Evolutionary conservation across 2,329 filamentous ascomycete genomes (phyloP).

Genomic region (Monilinia fructicola): DNA sequence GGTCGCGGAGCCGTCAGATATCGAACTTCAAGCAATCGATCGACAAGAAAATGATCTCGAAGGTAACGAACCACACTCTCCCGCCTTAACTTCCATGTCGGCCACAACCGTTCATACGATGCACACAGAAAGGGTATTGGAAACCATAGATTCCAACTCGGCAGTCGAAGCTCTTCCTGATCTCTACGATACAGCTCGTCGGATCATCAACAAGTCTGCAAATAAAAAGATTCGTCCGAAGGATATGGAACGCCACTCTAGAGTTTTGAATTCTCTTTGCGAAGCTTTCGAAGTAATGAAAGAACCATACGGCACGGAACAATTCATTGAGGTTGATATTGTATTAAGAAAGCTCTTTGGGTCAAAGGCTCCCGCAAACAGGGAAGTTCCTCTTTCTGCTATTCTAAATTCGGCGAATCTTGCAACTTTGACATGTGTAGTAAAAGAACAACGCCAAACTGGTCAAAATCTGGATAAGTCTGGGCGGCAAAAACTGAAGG

Average conservation of each 20-base stretch:
- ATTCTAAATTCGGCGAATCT: slow-evolving; percentile 48
- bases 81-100: slow-evolving; percentile 29
- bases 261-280: slow-evolving; percentile 33
- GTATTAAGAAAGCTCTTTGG: slow-evolving; percentile 40
- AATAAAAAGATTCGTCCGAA: slow-evolving; percentile 32
- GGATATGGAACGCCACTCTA: slow-evolving; percentile 36
- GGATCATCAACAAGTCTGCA: slow-evolving; percentile 43
- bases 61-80: not conserved
- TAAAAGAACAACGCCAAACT: slow-evolving; percentile 2
- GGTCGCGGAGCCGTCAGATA: not conserved
- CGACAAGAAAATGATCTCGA: not conserved
- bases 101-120: slow-evolving; percentile 33
- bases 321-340: slow-evolving; percentile 42
- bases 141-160: slow-evolving; percentile 40
- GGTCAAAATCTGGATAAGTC: not conserved
- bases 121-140: slow-evolving; percentile 33
- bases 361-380: slow-evolving; percentile 34
- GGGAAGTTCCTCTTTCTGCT: slow-evolving; percentile 25
- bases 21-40: not conserved
- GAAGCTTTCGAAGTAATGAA: slow-evolving; percentile 26
- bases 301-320: slow-evolving; percentile 26
- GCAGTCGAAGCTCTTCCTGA: slow-evolving; percentile 45
- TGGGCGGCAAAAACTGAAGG: not conserved
- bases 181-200: slow-evolving; percentile 40
- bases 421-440: slow-evolving; percentile 34